phyloP scores from a whole-genome alignment of 139 green algal species.

The Chlamydomonas schloesseri region DNA sequence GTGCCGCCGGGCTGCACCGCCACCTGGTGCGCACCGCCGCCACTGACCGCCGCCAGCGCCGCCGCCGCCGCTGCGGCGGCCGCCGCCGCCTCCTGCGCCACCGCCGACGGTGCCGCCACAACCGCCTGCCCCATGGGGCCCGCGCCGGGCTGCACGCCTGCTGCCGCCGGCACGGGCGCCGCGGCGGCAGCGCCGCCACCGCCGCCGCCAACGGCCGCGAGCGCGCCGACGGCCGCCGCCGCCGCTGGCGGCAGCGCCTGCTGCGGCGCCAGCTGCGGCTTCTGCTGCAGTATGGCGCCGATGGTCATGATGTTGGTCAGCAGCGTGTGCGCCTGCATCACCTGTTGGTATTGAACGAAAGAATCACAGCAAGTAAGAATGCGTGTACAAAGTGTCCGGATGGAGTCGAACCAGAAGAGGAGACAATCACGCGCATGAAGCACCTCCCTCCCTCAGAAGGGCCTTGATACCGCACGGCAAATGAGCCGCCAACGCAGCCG shows the following conservation, averaged over 20 bases:
- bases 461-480: too few species aligned
- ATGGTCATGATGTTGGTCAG: slow-evolving; percentile 43
- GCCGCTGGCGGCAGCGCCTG: background rate
- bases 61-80: background rate
- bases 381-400: background rate
- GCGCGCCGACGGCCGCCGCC: background rate
- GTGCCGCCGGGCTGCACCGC: background rate
- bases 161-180: background rate
- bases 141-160: background rate
- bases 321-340: slow-evolving; percentile 41
- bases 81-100: background rate
- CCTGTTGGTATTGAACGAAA: background rate
- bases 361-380: too few species aligned
- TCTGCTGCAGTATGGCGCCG: slow-evolving; percentile 42
- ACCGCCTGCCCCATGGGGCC: background rate
- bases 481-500: too few species aligned
- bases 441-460: too few species aligned
- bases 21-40: background rate
- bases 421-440: too few species aligned
- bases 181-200: background rate
- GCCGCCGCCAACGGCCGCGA: too few species aligned
- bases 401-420: background rate
- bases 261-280: slow-evolving; percentile 38
- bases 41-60: background rate
- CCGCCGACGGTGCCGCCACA: background rate